Base-by-base conservation (phyloP, 2,329 filamentous ascomycete genomes). In the Fusarium sp. region DNA sequence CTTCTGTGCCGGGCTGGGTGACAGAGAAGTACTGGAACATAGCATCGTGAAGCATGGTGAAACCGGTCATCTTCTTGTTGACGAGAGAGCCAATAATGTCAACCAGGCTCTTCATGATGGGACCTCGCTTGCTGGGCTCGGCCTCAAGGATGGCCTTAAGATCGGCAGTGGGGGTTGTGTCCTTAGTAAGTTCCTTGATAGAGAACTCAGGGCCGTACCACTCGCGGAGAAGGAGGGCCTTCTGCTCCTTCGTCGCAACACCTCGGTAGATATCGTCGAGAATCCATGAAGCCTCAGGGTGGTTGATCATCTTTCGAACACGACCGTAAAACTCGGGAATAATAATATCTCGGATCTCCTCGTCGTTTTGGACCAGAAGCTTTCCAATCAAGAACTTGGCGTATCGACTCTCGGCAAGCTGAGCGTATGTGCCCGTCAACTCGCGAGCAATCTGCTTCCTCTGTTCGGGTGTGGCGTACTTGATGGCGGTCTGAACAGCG, bases 361-460 rank as follows among this genome's bases (percentile, higher is more conserved):
- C 84, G 77, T 97, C 93, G 65, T 94, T 93, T 77, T 97, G 92
- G n/a, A 97, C 92, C 69, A 99, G 87, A 75, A 99, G 86, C 82
- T 99, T 99, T 72, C 93, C 96, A 64, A 99, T 93, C 75, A 99
- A 81, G 80, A 98, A 99, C 82, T 99, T 99, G 75, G 95, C 95
- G 77, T 99, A 99, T 79, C 92, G 92, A 82, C 94, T 97, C 84
- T 98, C 94, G 4, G 94, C 94, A 71, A 99, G 83, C 72, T 92
- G 88, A 42, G 89, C 88, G 79, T 97, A 97, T 71, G 91, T 91
- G 18, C 94, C 94, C 79, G 92, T 89, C 57, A 99, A 85, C 80
- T 99, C 96, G 61, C 84, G 85, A 10, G 94, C 93, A 75, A 99
- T 97, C 82, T 91, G 88, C 80, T 91, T 92, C 76, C 93, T 88